phyloP scores from a whole-genome alignment of 129 eudicot species.

The Ambrosia trifida region DNA sequence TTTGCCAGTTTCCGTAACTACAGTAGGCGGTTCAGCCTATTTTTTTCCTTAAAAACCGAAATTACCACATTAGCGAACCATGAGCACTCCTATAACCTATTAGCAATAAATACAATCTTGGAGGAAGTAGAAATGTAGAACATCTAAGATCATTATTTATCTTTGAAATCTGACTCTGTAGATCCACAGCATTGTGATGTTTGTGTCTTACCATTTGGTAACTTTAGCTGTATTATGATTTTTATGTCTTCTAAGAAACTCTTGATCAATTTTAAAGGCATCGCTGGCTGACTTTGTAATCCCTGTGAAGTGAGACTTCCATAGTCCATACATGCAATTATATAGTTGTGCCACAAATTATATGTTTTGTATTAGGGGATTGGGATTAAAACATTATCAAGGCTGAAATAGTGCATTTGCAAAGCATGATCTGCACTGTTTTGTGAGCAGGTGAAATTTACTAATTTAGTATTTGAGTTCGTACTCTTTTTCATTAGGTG shows the following conservation, averaged over 20 bases:
- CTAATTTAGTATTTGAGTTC: not conserved
- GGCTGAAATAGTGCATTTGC: not conserved
- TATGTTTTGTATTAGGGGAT: not conserved
- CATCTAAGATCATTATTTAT: slow-evolving; percentile 7
- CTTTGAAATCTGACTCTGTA: not conserved
- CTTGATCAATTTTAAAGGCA: not conserved
- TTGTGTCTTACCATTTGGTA: not conserved
- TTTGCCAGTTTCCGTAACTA: not conserved
- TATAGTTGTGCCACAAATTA: not conserved
- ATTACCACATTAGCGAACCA: not conserved
- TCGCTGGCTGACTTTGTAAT: not conserved
- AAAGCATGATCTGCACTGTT: slow-evolving; percentile 1
- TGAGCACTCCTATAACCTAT: not conserved
- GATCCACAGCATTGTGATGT: slow-evolving; percentile 1
- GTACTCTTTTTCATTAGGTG: not conserved
- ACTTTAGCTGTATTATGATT: not conserved
- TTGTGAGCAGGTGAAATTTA: not conserved
- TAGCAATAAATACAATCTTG: not conserved
- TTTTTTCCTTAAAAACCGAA: not conserved
- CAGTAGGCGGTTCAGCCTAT: not conserved
- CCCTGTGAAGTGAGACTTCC: not conserved
- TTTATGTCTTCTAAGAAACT: not conserved
- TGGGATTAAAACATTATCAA: not conserved
- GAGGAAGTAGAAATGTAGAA: slow-evolving; percentile 17
- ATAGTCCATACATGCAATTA: not conserved